phyloP scores from a whole-genome alignment of 345 rosid genomes.

The Brassica juncea region DNA sequence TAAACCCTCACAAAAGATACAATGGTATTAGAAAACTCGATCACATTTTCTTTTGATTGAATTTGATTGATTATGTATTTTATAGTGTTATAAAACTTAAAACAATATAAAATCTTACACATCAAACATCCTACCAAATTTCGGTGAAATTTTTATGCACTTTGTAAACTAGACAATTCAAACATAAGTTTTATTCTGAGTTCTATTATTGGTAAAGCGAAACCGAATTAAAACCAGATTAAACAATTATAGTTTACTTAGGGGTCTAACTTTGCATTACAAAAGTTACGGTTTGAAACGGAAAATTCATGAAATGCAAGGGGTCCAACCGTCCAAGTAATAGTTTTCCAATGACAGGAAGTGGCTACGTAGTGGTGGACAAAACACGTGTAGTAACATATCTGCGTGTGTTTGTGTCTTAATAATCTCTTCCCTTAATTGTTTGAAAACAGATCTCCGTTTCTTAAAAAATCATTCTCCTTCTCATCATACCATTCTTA shows the following conservation, averaged over 20 bases:
- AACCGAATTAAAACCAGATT: background rate
- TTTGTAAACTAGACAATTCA: background rate
- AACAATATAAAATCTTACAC: too few relatives aligned
- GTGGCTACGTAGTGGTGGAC: conserved; percentile 21
- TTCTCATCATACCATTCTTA: conserved; percentile 2
- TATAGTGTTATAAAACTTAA: too few relatives aligned
- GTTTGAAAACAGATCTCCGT: conserved; percentile 20
- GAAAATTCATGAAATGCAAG: background rate
- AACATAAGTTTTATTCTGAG: background rate
- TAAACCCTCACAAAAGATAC: too few relatives aligned
- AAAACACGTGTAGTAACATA: conserved; percentile 7
- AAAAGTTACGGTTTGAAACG: background rate
- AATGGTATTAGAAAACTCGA: too few relatives aligned
- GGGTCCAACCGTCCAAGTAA: background rate
- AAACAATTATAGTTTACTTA: background rate
- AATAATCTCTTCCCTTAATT: background rate
- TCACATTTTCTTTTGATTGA: too few relatives aligned
- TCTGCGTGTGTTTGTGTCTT: conserved; percentile 17
- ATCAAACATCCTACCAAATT: background rate
- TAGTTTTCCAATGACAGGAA: background rate
- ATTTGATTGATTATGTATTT: too few relatives aligned
- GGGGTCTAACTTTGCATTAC: background rate
- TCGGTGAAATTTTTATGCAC: background rate
- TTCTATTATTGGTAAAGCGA: background rate
- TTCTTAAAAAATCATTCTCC: background rate